Conservation (phyloP, 805 yeast species). For the Monosporozyma unispora region DNA sequence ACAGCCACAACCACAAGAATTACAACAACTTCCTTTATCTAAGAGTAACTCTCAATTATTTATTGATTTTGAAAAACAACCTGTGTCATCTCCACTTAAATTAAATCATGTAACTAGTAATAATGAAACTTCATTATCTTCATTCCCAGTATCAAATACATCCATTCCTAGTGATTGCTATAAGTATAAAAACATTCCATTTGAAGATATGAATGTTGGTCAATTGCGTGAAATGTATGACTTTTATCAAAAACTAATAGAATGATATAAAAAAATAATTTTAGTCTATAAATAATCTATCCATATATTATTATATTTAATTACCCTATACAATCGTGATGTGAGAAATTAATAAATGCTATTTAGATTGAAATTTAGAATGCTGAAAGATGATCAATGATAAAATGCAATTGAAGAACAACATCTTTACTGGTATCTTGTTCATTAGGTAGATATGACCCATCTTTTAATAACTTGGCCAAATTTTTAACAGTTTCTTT, state of each 20-base stretch:
- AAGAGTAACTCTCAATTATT: constrained; percentile 15
- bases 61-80: constrained; percentile 7
- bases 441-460: constrained; percentile 16
- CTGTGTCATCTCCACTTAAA: not conserved
- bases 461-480: constrained; percentile 13
- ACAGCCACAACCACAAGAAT: not conserved
- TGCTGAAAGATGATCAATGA: constrained; percentile 7
- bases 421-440: constrained; percentile 4
- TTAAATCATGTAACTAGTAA: not conserved
- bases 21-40: constrained; percentile 11
- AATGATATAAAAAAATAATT: constrained; percentile 1
- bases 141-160: constrained; percentile 3
- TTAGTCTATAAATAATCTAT: not conserved
- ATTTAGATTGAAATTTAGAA: constrained; percentile 1
- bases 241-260: constrained; percentile 20
- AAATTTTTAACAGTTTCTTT: constrained; percentile 14
- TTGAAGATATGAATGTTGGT: constrained; percentile 25
- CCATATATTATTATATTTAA: not conserved
- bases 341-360: not conserved
- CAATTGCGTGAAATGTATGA: constrained; percentile 25
- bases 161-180: constrained; percentile 15
- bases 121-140: constrained; percentile 1
- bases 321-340: not conserved
- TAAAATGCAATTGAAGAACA: constrained; percentile 4
- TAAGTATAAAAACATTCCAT: constrained; percentile 15